Percentiles rank a stretch among this genome's conserved stretches.
Conservation (phyloP, 2,329 filamentous ascomycete genomes). For the Phialemoniopsis sp. region DNA sequence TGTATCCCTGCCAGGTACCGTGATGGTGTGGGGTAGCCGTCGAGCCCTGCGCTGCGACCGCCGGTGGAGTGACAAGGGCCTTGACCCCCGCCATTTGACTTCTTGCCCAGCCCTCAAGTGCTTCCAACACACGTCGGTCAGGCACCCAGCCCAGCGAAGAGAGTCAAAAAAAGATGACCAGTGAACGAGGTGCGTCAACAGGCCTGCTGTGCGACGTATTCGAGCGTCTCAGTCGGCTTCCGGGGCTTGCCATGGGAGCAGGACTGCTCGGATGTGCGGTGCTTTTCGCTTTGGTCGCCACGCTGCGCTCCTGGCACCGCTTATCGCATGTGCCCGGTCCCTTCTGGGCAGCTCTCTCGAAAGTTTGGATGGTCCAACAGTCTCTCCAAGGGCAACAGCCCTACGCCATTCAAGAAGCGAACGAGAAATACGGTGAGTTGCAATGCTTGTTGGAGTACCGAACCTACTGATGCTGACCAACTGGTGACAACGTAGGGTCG, state of each 20-base stretch:
- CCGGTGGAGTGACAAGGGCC: no score
- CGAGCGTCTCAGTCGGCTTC: background rate
- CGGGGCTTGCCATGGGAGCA: background rate
- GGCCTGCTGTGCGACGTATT: no score
- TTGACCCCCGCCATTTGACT: no score
- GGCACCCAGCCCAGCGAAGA: no score
- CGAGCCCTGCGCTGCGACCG: no score
- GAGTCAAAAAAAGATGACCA: no score
- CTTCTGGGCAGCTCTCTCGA: conserved; percentile 23
- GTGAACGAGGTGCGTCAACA: no score
- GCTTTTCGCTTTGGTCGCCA: background rate
- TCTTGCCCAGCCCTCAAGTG: no score
- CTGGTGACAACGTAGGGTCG: conserved; percentile 13
- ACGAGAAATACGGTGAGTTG: conserved; percentile 18
- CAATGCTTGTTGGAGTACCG: background rate
- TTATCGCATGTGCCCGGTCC: conserved; percentile 28
- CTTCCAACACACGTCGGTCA: no score
- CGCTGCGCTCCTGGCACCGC: conserved; percentile 19
- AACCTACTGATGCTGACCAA: background rate
- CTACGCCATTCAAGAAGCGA: conserved; percentile 15
- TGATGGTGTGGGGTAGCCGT: no score
- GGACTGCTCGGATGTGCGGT: background rate
- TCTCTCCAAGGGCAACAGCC: conserved; percentile 18
- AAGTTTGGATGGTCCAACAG: conserved; percentile 22
- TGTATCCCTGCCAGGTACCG: no score